phyloP scores from a whole-genome alignment of 257 asterid species.

The Apocynum venetum region DNA sequence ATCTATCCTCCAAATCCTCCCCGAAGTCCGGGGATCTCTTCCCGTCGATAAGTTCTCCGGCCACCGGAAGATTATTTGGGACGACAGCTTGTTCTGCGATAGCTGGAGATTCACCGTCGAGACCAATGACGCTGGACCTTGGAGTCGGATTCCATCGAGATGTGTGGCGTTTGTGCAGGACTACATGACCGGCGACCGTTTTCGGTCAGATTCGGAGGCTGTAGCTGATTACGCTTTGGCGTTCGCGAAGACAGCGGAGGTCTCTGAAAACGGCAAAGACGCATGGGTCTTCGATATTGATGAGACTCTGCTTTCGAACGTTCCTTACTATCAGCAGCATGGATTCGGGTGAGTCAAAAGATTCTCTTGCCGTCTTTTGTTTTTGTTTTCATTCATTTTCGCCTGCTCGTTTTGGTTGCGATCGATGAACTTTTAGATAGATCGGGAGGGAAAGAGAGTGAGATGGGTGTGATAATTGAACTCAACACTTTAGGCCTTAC shows the following conservation, averaged over 20 bases:
- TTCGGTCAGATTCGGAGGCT: conserved; percentile 51
- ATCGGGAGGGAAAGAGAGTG: no score
- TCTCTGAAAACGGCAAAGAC: conserved; percentile 51
- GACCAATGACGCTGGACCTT: conserved; percentile 64
- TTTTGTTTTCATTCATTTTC: neutral
- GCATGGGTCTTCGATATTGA: conserved; percentile 93
- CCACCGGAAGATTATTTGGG: conserved; percentile 27
- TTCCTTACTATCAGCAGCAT: conserved; percentile 61
- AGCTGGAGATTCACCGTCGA: conserved; percentile 85
- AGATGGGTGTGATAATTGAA: no score
- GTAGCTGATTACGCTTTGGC: conserved; percentile 50
- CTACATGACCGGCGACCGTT: conserved; percentile 50
- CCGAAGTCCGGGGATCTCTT: conserved; percentile 18
- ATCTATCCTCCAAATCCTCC: conserved; percentile 37
- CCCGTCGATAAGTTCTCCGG: conserved; percentile 20
- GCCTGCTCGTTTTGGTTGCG: neutral
- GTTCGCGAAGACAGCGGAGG: conserved; percentile 36
- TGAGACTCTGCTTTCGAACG: conserved; percentile 75
- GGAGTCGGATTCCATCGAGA: conserved; percentile 43
- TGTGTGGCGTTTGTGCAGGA: conserved; percentile 56
- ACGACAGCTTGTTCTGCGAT: conserved; percentile 45
- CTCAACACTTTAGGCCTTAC: no score
- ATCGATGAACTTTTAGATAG: neutral
- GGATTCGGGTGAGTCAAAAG: conserved; percentile 62
- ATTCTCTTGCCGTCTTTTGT: neutral